These are phyloP conservation scores for Spiraea crenata DNA, from an alignment of 331 rosid genomes.

Conservation along the genomic window DNA sequence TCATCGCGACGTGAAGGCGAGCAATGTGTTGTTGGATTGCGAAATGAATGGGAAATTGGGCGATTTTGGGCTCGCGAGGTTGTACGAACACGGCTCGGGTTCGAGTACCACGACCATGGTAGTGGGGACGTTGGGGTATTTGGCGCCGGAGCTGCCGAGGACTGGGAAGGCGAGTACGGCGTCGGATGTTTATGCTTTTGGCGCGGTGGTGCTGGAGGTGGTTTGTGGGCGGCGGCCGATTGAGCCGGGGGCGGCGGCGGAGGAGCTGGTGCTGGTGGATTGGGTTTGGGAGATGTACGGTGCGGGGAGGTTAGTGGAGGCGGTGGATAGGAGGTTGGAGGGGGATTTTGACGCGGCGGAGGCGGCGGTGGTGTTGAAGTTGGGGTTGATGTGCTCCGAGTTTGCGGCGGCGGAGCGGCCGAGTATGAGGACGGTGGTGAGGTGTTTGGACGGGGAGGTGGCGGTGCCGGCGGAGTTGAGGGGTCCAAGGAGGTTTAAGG, in stretches of 20 bases:
- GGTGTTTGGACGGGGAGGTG: constrained; percentile 67
- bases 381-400: constrained; percentile 65
- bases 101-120: constrained; percentile 69
- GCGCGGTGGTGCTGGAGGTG: constrained; percentile 68
- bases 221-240: constrained; percentile 66
- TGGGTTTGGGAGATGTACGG: constrained; percentile 63
- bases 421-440: constrained; percentile 51
- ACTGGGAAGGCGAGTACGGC: constrained; percentile 67
- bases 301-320: constrained; percentile 44
- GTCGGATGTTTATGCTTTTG: constrained; percentile 69
- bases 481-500: constrained; percentile 21
- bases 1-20: constrained; percentile 71
- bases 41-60: constrained; percentile 65
- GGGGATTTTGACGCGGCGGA: constrained; percentile 41
- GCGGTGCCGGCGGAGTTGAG: constrained; percentile 38
- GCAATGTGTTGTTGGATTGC: constrained; percentile 64
- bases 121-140: constrained; percentile 76
- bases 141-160: constrained; percentile 73
- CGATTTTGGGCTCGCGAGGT: constrained; percentile 69
- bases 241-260: constrained; percentile 47
- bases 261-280: constrained; percentile 64
- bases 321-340: constrained; percentile 46
- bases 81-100: constrained; percentile 62
- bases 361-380: constrained; percentile 46
- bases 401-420: constrained; percentile 49